Percentiles rank a stretch among this genome's conserved stretches.
Evolutionary conservation across 352 stramenopile species (phyloP).

Genomic region (Blastocystis sp.): DNA sequence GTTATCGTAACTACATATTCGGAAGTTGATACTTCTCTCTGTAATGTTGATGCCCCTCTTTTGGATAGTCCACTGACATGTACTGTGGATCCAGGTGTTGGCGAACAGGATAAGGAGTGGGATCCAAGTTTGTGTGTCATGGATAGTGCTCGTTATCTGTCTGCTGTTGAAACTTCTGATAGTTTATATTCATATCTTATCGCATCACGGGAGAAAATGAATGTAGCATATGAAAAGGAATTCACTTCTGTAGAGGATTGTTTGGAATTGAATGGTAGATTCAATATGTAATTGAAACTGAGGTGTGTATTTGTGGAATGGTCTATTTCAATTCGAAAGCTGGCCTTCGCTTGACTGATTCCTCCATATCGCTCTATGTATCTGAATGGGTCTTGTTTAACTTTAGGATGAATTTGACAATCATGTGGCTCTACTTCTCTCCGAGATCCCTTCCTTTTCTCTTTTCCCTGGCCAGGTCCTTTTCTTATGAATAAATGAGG

Average conservation of each 20-base stretch:
- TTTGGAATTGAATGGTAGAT: background rate
- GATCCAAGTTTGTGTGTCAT: background rate
- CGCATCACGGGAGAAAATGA: background rate
- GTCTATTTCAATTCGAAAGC: conserved; percentile 4
- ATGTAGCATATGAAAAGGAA: background rate
- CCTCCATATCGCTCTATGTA: conserved; percentile 8
- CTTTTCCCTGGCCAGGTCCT: conserved; percentile 16
- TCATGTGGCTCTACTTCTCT: conserved; percentile 19
- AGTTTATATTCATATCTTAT: background rate
- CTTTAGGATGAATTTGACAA: conserved; percentile 29
- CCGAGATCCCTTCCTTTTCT: background rate
- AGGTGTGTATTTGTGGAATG: conserved; percentile 6
- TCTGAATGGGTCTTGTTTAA: background rate
- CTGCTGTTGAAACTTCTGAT: background rate
- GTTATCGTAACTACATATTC: background rate
- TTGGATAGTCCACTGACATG: background rate
- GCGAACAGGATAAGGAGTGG: conserved; percentile 1
- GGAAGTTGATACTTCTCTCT: background rate
- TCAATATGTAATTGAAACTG: conserved; percentile 15
- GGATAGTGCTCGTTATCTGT: background rate
- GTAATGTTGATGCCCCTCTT: background rate
- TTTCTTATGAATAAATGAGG: background rate
- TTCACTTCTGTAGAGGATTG: conserved; percentile 12
- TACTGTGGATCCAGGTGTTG: background rate
- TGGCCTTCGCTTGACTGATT: background rate